Conservation (phyloP, 345 rosid species). For the Arabidopsis thaliana region TAIR10.1 NC_003074.8:22914501-22915000, state of each 20-base stretch:
- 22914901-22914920: slow-evolving; percentile 65
- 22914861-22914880: background rate
- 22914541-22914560: slow-evolving; percentile 22
- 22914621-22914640: slow-evolving; percentile 36
- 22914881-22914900: slow-evolving; percentile 64
- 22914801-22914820: background rate
- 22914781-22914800: background rate
- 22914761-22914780: too few species aligned
- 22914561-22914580: slow-evolving; percentile 43
- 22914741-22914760: too few species aligned
- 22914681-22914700: slow-evolving; percentile 61
- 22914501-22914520: slow-evolving; percentile 40
- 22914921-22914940: slow-evolving; percentile 59
- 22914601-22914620: slow-evolving; percentile 43
- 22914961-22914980: slow-evolving; percentile 63
- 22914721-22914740: background rate
- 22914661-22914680: slow-evolving; percentile 41
- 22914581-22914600: slow-evolving; percentile 46
- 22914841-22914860: background rate
- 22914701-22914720: slow-evolving; percentile 39
- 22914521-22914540: slow-evolving; percentile 27
- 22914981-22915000: slow-evolving; percentile 79
- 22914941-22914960: slow-evolving; percentile 60
- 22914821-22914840: background rate
- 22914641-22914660: slow-evolving; percentile 28